phyloP scores from a whole-genome alignment of 176 grass and related monocot genomes.

The Triticum turgidum region DNA sequence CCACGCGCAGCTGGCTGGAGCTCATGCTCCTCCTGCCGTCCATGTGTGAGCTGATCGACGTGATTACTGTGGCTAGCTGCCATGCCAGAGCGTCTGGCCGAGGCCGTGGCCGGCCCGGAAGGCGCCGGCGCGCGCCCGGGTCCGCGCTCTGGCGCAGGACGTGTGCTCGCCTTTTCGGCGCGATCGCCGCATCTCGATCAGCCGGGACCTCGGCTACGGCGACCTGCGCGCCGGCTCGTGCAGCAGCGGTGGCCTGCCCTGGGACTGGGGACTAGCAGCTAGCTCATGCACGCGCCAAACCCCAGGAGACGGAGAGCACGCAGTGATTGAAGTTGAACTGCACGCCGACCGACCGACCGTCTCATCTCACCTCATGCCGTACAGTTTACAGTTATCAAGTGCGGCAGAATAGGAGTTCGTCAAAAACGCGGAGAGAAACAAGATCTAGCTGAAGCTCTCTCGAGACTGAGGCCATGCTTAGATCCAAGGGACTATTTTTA shows the following conservation, averaged over 20 bases:
- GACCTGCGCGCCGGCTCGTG: background rate
- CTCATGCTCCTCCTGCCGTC: background rate
- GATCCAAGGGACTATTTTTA: too few species aligned
- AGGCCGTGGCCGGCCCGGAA: background rate
- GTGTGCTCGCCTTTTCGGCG: background rate
- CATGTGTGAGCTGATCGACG: background rate
- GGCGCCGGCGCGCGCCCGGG: background rate
- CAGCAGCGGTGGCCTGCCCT: background rate
- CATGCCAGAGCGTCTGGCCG: background rate
- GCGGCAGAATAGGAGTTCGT: background rate
- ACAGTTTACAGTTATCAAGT: background rate
- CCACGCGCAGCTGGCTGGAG: background rate
- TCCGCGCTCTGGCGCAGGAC: background rate
- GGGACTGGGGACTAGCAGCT: background rate
- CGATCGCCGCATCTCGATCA: constrained; percentile 6
- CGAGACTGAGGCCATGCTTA: background rate
- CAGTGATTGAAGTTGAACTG: background rate
- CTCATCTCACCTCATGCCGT: background rate
- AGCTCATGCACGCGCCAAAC: background rate
- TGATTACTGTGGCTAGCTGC: background rate
- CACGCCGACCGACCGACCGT: background rate
- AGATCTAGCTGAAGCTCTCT: background rate
- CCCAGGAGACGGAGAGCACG: background rate
- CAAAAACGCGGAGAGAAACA: background rate
- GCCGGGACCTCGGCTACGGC: background rate